phyloP scores from a whole-genome alignment of 2,329 filamentous ascomycete genomes.

The Fusarium sp. region DNA sequence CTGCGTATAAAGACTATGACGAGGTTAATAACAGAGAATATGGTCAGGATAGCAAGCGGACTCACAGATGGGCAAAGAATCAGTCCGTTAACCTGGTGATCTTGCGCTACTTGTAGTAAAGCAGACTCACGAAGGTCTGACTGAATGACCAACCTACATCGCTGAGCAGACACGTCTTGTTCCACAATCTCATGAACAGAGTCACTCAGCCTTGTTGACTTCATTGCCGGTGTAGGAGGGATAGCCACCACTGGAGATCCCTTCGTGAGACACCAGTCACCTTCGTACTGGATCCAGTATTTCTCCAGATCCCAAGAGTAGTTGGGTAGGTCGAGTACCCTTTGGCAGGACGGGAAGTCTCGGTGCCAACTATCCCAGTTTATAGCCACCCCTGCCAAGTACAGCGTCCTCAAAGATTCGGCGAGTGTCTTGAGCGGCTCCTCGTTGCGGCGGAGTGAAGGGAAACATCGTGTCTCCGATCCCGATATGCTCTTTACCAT shows the following conservation, averaged over 20 bases:
- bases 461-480: not conserved
- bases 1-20: not conserved
- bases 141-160: not conserved
- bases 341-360: not conserved
- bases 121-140: not conserved
- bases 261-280: too few species aligned
- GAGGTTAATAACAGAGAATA: not conserved
- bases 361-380: not conserved
- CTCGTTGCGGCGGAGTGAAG: too few species aligned
- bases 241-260: not conserved
- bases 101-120: not conserved
- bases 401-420: not conserved
- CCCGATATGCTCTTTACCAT: not conserved
- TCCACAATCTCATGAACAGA: not conserved
- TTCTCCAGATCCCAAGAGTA: slow-evolving; percentile 6
- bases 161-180: not conserved
- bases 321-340: not conserved
- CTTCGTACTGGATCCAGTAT: slow-evolving; percentile 2
- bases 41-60: rapidly evolving
- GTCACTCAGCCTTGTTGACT: not conserved
- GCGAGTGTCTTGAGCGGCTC: too few species aligned
- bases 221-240: not conserved
- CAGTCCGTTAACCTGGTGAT: slow-evolving; percentile 1
- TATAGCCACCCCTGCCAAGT: not conserved
- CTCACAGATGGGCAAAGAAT: not conserved